Conservation (phyloP, 495 filamentous ascomycete genomes). For the Aspergillus steynii region DNA sequence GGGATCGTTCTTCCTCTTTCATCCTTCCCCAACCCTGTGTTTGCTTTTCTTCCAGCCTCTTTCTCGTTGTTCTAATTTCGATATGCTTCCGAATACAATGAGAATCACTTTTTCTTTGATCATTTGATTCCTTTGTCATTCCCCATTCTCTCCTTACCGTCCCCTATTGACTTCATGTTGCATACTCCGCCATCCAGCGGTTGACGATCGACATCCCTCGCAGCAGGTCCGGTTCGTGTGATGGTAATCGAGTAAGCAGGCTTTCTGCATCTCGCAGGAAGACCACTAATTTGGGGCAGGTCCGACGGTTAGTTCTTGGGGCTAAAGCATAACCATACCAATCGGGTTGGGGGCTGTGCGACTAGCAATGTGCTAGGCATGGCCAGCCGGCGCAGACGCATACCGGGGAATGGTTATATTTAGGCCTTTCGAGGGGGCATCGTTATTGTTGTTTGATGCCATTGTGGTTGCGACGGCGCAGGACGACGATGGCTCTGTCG, state of each 20-base stretch:
- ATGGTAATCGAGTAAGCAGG: neutral
- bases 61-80: too few species aligned
- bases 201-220: constrained; percentile 7
- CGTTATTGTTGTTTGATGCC: neutral
- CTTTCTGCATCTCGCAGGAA: neutral
- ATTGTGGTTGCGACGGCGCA: neutral
- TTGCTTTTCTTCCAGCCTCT: too few species aligned
- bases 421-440: neutral
- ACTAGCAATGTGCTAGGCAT: neutral
- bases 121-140: neutral
- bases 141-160: too few species aligned
- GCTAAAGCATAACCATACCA: neutral
- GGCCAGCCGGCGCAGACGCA: neutral
- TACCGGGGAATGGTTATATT: neutral
- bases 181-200: neutral
- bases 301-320: neutral
- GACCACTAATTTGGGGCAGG: neutral
- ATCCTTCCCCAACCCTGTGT: too few species aligned
- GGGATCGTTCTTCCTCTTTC: too few species aligned
- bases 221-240: neutral
- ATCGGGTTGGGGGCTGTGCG: neutral
- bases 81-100: too few species aligned
- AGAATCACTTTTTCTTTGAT: neutral
- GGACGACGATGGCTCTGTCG: neutral
- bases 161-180: neutral